Conservation (phyloP, 2,329 filamentous ascomycete genomes). For the Epichloe elymi region DNA sequence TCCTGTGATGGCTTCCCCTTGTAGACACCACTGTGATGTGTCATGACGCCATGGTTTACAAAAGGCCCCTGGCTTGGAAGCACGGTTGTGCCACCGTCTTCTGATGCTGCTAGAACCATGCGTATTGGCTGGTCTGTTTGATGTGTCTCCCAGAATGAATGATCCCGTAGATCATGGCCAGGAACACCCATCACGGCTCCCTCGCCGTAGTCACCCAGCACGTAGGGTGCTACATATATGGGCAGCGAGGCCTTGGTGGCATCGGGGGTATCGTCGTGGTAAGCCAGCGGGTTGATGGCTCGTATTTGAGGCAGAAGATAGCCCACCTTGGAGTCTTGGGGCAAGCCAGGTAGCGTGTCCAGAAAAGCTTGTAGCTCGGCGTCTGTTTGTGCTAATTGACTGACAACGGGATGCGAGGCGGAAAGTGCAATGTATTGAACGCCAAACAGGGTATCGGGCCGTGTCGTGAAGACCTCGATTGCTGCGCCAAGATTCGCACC, state of each 20-base stretch:
- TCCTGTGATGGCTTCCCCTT: conserved; percentile 48
- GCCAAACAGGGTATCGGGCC: conserved; percentile 76
- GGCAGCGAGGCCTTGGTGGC: conserved; percentile 47
- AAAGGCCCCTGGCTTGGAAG: conserved; percentile 43
- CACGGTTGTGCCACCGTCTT: conserved; percentile 31
- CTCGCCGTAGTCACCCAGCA: conserved; percentile 72
- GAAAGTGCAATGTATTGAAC: conserved; percentile 77
- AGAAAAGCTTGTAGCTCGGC: conserved; percentile 54
- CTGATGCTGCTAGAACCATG: conserved; percentile 44
- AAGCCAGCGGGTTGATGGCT: conserved; percentile 53
- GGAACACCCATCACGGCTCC: conserved; percentile 89
- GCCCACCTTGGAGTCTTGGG: conserved; percentile 48
- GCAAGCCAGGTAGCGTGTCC: conserved; percentile 42
- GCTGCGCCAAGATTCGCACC: conserved; percentile 27
- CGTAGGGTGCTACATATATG: conserved; percentile 73
- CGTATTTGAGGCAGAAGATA: conserved; percentile 50
- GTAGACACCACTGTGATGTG: conserved; percentile 50
- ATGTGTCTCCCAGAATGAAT: conserved; percentile 69
- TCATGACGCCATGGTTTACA: conserved; percentile 54
- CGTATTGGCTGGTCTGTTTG: conserved; percentile 45
- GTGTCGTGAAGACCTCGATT: conserved; percentile 69
- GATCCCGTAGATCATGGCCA: conserved; percentile 67
- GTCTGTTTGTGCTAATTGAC: conserved; percentile 44
- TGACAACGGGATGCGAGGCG: conserved; percentile 56
- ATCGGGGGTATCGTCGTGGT: conserved; percentile 36